Base-by-base conservation (phyloP, 2,329 filamentous ascomycete species). In the Xylaria sp. region DNA sequence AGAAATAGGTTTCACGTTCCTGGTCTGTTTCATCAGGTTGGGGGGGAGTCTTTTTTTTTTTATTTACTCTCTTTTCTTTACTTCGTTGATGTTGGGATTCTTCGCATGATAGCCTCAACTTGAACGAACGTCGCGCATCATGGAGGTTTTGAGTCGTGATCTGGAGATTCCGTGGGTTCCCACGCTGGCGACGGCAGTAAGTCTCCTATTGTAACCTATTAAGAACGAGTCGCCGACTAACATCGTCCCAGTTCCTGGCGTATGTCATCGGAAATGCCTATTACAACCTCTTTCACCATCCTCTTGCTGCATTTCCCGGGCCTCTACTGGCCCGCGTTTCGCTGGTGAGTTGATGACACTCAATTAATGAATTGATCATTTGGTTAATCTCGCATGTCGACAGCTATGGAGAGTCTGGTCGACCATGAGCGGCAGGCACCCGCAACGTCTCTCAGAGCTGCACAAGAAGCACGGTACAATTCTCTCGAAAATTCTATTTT, bases 361-460 rank as follows among this genome's bases (percentile, higher is more conserved):
- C 13, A 6, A 18, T 30, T 3, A 30, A 30, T 5, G 4, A 30
- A 30, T 5, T 5, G 23, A 42, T 11, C 8, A 4, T 42, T 11
- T 42, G 23, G 23, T 30, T 42, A 42, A 9, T 42, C 37, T 9
- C 11, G 37, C 9, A 5, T 13, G 7, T 42, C 37, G 37, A 13
- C 9, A 63, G 61, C 13, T 66, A 57, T 67, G 65, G 65, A 55
- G 65, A 2, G 50, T 67, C 19, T 59, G 59, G 51, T 34, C 53
- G n/a, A 61, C 62, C 1, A 61, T 66, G 59, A 9, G 51, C 8
- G 65, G 65, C 23, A 62, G 57, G 9, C 52, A 48, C 0, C 65
- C 61, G n/a, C 54, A 54, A 46, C 16, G 8, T 34, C 54, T 67
- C 30, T 18, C 55, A 34, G 46, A 47, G 2, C 51, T 59, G 5